Evolutionary conservation across 305 asterid genomes (phyloP).

Genomic region (Fraxinus angustifolia): DNA sequence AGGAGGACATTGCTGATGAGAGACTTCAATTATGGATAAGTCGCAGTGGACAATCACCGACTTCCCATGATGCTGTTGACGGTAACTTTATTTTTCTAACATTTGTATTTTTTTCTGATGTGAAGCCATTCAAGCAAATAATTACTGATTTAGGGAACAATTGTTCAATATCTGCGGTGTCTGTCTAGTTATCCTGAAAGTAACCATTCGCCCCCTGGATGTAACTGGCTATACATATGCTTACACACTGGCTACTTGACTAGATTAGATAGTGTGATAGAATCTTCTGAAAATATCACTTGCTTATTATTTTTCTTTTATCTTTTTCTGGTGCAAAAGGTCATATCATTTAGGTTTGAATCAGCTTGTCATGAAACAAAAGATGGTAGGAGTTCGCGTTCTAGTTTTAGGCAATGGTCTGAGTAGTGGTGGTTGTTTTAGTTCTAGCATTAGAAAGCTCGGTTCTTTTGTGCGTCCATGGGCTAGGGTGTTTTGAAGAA

Average conservation of each 20-base stretch:
- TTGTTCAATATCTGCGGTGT: slow-evolving; percentile 7
- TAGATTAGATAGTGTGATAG: neutral
- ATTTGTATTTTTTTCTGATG: neutral
- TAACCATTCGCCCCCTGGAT: neutral
- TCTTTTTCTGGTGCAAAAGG: neutral
- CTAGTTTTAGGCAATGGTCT: slow-evolving; percentile 3
- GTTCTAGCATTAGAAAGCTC: neutral
- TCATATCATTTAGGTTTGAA: neutral
- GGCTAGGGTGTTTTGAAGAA: neutral
- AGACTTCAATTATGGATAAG: slow-evolving; percentile 84
- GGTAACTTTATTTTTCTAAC: slow-evolving; percentile 41
- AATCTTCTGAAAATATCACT: neutral
- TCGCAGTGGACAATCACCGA: slow-evolving; percentile 78
- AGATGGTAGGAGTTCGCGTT: neutral
- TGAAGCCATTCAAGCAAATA: neutral
- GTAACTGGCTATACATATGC: neutral
- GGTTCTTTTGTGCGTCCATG: neutral
- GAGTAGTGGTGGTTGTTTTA: neutral
- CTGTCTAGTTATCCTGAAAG: slow-evolving; percentile 13
- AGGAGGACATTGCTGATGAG: slow-evolving; percentile 92
- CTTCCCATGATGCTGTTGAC: slow-evolving; percentile 90
- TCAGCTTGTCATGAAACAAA: neutral
- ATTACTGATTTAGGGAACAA: neutral
- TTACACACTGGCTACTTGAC: neutral
- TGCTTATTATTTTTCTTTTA: neutral